Evolutionary conservation across 78 protist species (phyloP).

Genomic region (Guillardia theta): DNA sequence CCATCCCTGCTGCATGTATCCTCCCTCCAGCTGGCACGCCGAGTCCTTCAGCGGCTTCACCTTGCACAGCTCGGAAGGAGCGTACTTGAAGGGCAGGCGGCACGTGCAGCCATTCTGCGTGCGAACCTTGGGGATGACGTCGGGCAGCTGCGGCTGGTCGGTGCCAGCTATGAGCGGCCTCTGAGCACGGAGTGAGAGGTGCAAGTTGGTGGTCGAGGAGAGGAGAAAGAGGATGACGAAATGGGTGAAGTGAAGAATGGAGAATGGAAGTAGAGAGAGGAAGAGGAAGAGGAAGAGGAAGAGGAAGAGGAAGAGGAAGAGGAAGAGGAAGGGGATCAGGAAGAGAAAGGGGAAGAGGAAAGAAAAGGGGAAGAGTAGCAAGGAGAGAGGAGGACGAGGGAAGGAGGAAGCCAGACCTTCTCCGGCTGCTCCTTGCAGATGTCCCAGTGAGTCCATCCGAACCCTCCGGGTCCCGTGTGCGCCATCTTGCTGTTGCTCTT

Average conservation of each 20-base stretch:
- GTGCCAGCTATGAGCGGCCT: background rate
- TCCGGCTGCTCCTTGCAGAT: background rate
- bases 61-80: background rate
- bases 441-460: slow-evolving; percentile 17
- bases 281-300: too few relatives aligned
- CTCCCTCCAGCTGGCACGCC: background rate
- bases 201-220: background rate
- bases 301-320: too few relatives aligned
- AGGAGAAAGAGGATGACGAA: background rate
- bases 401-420: too few relatives aligned
- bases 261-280: background rate
- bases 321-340: too few relatives aligned
- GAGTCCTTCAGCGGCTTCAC: background rate
- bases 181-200: background rate
- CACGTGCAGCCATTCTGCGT: slow-evolving; percentile 29
- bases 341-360: too few relatives aligned
- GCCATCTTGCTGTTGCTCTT: background rate
- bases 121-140: background rate
- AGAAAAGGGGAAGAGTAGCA: too few relatives aligned
- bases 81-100: slow-evolving; percentile 9
- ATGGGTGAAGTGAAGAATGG: background rate
- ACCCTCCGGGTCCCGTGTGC: background rate
- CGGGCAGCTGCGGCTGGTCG: background rate
- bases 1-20: background rate
- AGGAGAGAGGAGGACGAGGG: too few relatives aligned